These are phyloP conservation scores for Verticillium nonalfalfae DNA, from an alignment of 2,329 filamentous ascomycete species.

Conservation along the genomic window DNA sequence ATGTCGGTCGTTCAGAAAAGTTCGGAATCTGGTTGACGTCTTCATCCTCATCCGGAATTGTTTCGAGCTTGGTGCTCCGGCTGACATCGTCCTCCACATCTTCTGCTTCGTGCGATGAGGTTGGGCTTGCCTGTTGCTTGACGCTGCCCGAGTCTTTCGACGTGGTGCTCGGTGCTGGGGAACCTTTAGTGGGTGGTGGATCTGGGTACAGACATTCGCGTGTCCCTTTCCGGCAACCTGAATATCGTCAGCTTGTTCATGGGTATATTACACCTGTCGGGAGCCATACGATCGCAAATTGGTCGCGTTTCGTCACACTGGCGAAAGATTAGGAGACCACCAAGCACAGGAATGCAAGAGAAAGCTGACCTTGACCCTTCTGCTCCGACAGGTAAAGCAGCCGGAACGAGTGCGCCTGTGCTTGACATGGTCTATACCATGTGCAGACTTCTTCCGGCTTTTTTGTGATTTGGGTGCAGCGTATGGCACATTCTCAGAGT, in stretches of 20 bases:
- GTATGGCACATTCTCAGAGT: constrained; percentile 42
- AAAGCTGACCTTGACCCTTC: constrained; percentile 68
- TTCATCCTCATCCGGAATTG: constrained; percentile 51
- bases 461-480: constrained; percentile 41
- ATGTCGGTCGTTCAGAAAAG: background rate
- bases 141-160: constrained; percentile 28
- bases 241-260: constrained; percentile 16
- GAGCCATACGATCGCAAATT: constrained; percentile 66
- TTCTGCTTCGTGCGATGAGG: constrained; percentile 48
- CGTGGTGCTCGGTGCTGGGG: constrained; percentile 21
- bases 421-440: constrained; percentile 68
- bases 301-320: constrained; percentile 90
- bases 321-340: constrained; percentile 8
- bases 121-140: constrained; percentile 39
- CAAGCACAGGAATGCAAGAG: background rate
- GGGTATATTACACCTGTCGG: background rate
- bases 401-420: constrained; percentile 90
- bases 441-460: constrained; percentile 43
- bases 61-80: constrained; percentile 34
- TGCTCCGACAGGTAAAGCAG: constrained; percentile 83
- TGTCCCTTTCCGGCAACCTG: constrained; percentile 85
- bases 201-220: constrained; percentile 90
- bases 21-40: constrained; percentile 19
- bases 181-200: constrained; percentile 40
- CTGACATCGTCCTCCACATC: constrained; percentile 34